A percentile compares a stretch with the other conserved stretches of the same genome.
Conservation (phyloP, 2,329 filamentous ascomycete species). For the Exserohilum turcica region DNA sequence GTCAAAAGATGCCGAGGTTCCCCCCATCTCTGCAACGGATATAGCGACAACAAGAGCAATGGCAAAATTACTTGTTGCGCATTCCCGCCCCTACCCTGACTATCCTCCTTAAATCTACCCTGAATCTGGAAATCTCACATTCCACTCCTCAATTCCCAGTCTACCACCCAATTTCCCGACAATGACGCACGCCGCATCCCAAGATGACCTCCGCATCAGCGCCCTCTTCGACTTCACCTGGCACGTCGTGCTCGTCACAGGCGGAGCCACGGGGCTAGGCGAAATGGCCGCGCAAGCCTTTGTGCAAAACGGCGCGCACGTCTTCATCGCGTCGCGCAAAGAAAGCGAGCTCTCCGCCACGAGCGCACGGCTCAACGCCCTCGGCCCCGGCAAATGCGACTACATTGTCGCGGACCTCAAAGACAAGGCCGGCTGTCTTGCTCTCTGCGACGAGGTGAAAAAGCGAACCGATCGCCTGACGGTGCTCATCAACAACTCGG, state of each 20-base stretch:
- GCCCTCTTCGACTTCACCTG: slow-evolving; percentile 44
- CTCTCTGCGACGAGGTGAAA: slow-evolving; percentile 55
- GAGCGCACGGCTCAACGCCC: slow-evolving; percentile 54
- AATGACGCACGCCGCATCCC: slow-evolving; percentile 40
- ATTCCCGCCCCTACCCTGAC: neutral
- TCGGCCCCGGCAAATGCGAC: slow-evolving; percentile 58
- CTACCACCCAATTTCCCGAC: neutral
- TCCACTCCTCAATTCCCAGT: neutral
- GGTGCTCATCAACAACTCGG: slow-evolving; percentile 60
- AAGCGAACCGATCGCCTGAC: slow-evolving; percentile 52
- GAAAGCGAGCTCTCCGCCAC: slow-evolving; percentile 57
- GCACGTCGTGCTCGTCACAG: slow-evolving; percentile 56
- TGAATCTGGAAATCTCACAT: neutral
- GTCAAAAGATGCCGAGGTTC: slow-evolving; percentile 24
- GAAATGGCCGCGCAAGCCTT: slow-evolving; percentile 62
- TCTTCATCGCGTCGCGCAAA: slow-evolving; percentile 61
- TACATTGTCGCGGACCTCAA: slow-evolving; percentile 60
- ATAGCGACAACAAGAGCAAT: slow-evolving; percentile 23
- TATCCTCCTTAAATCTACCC: neutral
- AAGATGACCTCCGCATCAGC: slow-evolving; percentile 41
- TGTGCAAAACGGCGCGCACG: slow-evolving; percentile 58
- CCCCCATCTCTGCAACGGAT: slow-evolving; percentile 16
- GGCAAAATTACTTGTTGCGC: slow-evolving; percentile 4
- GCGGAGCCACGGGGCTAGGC: slow-evolving; percentile 58
- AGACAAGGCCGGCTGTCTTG: slow-evolving; percentile 57